Base-by-base conservation (phyloP, 2,329 filamentous ascomycete genomes). In the Ascochyta pisi region DNA sequence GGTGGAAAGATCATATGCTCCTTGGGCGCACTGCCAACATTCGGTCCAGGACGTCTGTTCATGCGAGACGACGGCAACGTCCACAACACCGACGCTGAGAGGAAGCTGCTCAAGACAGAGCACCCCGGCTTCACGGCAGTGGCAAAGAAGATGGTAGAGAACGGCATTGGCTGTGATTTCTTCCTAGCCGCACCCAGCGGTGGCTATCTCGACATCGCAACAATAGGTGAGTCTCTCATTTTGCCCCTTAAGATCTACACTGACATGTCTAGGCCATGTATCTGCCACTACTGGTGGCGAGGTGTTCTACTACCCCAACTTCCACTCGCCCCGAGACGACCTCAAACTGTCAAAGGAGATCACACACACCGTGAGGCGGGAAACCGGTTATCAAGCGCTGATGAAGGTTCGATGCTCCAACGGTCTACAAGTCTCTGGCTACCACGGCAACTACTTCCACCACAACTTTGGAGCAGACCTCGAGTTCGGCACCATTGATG, bases 341-440 rank as follows among this genome's bases (percentile, higher is more conserved):
- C 83, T 91, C 52, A 96, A 94, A 78, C 79, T 99, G 35, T 89
- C 89, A 2, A 85, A 89, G 43, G 95, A 99, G 78, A 87, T 99
- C 62, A 86, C 88, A 64, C 94, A 97, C 70, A 87, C 91, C 0
- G 86, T 97, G 27, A 92, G 88, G 3, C 85, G 95, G 60, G 93
- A 97, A 75, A 96, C 94, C 42, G 95, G 95, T 22, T 98, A 91
- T 79, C 94, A 97, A 77, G 92, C 92, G 19, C 81, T 99, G 66
- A 96, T 99, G 91, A 99, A 99, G 81, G 94, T 99, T 54, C 89
- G 95, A 60, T 99, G 95, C 79, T 97, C 93, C 16, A 99, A 96
- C 68, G 95, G 95, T 16, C 82, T 99, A 48, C 95, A 99, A 73
- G 89, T 99, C 15, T 87, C 91, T 15, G 86, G 87, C n/a, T 99